Conservation (phyloP, 2,329 filamentous ascomycete genomes). For the Botrytis tulipae region DNA sequence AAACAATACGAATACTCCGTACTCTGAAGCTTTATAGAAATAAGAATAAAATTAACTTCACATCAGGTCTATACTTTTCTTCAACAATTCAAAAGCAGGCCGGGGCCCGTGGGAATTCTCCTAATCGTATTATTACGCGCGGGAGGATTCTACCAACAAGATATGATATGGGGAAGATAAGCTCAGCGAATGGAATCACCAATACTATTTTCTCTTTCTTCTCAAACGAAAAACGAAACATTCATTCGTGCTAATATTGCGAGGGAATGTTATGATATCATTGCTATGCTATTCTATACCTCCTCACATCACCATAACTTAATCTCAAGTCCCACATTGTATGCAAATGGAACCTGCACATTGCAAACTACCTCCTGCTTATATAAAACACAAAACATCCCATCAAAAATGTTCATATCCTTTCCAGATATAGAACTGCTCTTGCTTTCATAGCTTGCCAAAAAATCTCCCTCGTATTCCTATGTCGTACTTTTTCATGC, state of each 20-base stretch:
- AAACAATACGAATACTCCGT: too few relatives aligned
- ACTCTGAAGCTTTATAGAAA: too few relatives aligned
- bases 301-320: background rate
- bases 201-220: background rate
- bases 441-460: background rate
- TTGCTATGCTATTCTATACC: constrained; percentile 4
- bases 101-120: background rate
- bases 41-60: too few relatives aligned
- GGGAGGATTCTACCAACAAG: background rate
- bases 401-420: background rate
- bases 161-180: background rate
- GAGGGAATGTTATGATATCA: background rate
- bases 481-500: constrained; percentile 10
- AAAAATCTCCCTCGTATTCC: background rate
- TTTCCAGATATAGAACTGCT: background rate
- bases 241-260: background rate
- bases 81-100: too few relatives aligned
- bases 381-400: background rate
- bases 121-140: background rate
- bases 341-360: background rate
- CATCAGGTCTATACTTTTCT: too few relatives aligned
- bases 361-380: background rate
- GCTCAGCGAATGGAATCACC: too few relatives aligned
- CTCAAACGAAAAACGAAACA: background rate
- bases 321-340: background rate